Evolutionary conservation across 441 rosid species (phyloP), one percentile per base, ranked within the genome.

Genomic region (Arabidopsis hybrid): DNA sequence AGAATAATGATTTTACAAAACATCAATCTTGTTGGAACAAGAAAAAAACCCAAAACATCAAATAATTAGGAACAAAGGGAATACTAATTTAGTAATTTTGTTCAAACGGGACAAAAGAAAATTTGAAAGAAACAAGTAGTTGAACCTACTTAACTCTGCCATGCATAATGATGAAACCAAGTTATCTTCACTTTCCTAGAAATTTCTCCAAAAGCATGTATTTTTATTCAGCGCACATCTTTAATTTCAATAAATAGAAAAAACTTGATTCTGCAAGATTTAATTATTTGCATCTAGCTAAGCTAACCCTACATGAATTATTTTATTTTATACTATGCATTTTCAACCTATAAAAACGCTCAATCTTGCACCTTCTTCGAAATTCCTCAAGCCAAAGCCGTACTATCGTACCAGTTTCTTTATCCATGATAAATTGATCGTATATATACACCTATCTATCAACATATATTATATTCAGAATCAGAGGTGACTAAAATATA

Each of bases 301-400:
- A 26, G 21, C 10, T 49, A 58, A 39, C 53, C 61, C 60, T 58
- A 47, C 74, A 26, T 53, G 14, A 43, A 38, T 55, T 46, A 36
- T 36, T 6, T 6, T 21, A 61, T 14, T 61, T 10, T 18, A 50
- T 67, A 7, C 13, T 42, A 42, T 58, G 26, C 61, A 51, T 60
- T 40, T 60, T 61, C 29, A 60, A 51, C 53, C 46, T 57, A 57
- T 2, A 56, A 29, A 58, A 32, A 58, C 43, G 7, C 62, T 58
- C 56, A n/a, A 21, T 51, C 7, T 61, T 35, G 64, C 79, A 75
- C 65, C 55, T 76, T 76, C 79, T 76, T 47, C 66, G 75, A 69
- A 76, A 56, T 69, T 76, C 69, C 79, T 63, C 55, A 76, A 29
- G 36, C 16, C 69, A 42, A 63, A 56, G 45, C 79, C 75, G 65